Evolutionary conservation across 306 rosid genomes (phyloP).

Genomic region (Inga leiocalycina): DNA sequence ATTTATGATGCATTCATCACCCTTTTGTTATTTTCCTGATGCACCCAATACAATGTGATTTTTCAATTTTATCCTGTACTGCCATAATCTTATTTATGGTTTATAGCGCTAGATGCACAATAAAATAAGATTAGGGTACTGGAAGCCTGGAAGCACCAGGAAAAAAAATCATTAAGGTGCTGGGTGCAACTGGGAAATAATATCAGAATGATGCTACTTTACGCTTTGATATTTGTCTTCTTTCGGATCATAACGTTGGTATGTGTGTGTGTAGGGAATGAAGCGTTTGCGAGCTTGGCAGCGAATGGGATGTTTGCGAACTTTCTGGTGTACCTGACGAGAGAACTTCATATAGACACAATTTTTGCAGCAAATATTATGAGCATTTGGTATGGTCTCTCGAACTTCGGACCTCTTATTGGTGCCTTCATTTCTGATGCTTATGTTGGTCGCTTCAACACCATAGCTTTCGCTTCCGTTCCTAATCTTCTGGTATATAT

Average conservation of each 20-base stretch:
- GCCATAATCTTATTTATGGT: too few relatives aligned
- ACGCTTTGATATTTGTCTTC: too few relatives aligned
- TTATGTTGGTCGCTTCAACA: conserved; percentile 69
- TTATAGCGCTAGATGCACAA: too few relatives aligned
- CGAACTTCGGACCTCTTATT: conserved; percentile 65
- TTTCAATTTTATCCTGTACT: too few relatives aligned
- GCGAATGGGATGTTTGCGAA: conserved; percentile 70
- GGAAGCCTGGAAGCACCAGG: too few relatives aligned
- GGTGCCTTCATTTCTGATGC: conserved; percentile 91
- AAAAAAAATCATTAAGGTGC: too few relatives aligned
- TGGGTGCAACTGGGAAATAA: too few relatives aligned
- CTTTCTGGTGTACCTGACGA: conserved; percentile 77
- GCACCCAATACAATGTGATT: too few relatives aligned
- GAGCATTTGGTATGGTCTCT: conserved; percentile 62
- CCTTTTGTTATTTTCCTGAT: too few relatives aligned
- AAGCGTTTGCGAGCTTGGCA: conserved; percentile 83
- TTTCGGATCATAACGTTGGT: background rate
- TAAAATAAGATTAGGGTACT: too few relatives aligned
- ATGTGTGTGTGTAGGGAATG: conserved; percentile 56
- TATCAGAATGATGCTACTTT: too few relatives aligned
- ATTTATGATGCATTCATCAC: too few relatives aligned
- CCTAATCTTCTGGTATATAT: conserved; percentile 51
- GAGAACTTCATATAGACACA: conserved; percentile 67
- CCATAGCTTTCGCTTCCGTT: conserved; percentile 73
- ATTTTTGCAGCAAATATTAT: conserved; percentile 67